Base-by-base conservation (phyloP, 495 filamentous ascomycete genomes). In the Xylaria sp. region DNA sequence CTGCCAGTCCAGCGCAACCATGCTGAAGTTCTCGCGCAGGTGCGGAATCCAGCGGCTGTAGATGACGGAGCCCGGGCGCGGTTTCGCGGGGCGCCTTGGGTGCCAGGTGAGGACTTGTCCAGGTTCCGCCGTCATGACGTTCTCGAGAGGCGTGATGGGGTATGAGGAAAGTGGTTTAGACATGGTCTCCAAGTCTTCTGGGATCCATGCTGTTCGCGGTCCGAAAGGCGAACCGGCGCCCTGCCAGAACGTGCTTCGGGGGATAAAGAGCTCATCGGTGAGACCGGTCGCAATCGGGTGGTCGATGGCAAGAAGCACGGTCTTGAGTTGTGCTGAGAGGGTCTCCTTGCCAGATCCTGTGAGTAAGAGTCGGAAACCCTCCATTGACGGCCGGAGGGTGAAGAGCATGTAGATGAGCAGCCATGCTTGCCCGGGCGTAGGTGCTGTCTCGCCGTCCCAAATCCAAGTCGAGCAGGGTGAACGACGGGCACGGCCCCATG, bases 21-120 rank as follows among this genome's bases (percentile, higher is more conserved):
- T 88, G 52, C 87, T 90, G 73, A 92, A 92, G 69, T 86, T 87
- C 81, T 91, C 88, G 53, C 86, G 78, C 21, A 92, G 81, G 71
- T 91, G 87, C 26, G 90, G 89, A 72, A 92, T 90, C 73, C 87
- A 92, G 29, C 90, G 87, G 76, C 88, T 90, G 82, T 92, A 92
- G 62, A 88, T 82, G 29, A 90, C 84, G 0, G 85, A 86, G 14
- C 89, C 89, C 0, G 89, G 88, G 19, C 76, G 72, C 5, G 90
- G 90, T 80, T 92, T 92, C 41, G 85, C 79, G 0, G 83, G 85
- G 0, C 90, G 88, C 0, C 86, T 82, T 1, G 90, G 90, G 79
- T 92, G 90, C 71, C 85, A 88, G 6, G 82, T 72, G 44, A 73
- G 77, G 40, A 73, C 64, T 17, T 69, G 71, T 46, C 75, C 63